A percentile compares a stretch with the other conserved stretches of the same genome.
Conservation (phyloP, 1,284 basidiomycete species). For the Irpex sp. region DNA sequence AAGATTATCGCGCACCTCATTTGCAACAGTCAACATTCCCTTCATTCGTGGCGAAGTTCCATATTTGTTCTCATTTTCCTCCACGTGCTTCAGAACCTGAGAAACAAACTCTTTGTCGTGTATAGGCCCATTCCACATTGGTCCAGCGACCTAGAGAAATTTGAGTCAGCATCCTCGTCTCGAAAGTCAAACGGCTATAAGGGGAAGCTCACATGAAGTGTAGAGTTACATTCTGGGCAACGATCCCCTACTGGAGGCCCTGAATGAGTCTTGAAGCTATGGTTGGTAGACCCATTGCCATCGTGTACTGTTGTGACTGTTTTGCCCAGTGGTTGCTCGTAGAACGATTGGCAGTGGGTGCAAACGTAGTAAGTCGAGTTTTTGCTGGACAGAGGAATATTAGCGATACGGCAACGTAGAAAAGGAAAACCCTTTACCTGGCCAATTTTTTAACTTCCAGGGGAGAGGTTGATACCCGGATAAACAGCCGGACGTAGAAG, state of each 20-base stretch:
- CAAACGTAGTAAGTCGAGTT: constrained; percentile 84
- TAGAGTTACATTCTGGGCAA: constrained; percentile 82
- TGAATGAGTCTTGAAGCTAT: constrained; percentile 67
- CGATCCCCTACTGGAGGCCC: constrained; percentile 67
- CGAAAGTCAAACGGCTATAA: too few species aligned
- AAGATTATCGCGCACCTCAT: constrained; percentile 54
- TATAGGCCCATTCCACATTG: constrained; percentile 93
- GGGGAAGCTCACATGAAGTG: constrained; percentile 56
- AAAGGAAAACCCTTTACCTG: constrained; percentile 46
- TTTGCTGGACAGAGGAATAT: constrained; percentile 48
- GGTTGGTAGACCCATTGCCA: constrained; percentile 50
- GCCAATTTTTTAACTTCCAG: constrained; percentile 85
- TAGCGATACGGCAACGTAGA: neutral
- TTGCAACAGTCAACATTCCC: constrained; percentile 92
- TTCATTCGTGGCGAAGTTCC: constrained; percentile 85
- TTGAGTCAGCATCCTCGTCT: too few species aligned
- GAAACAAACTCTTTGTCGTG: constrained; percentile 78
- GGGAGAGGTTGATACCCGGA: constrained; percentile 74
- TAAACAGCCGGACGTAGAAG: constrained; percentile 94
- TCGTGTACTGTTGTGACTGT: constrained; percentile 56
- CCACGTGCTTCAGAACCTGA: constrained; percentile 75
- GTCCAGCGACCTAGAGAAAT: constrained; percentile 70
- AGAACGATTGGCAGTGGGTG: constrained; percentile 74
- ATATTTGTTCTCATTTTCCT: constrained; percentile 60
- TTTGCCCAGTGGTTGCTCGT: constrained; percentile 78